phyloP scores from a whole-genome alignment of 345 rosid genomes.

The Fremontodendron californicum region DNA sequence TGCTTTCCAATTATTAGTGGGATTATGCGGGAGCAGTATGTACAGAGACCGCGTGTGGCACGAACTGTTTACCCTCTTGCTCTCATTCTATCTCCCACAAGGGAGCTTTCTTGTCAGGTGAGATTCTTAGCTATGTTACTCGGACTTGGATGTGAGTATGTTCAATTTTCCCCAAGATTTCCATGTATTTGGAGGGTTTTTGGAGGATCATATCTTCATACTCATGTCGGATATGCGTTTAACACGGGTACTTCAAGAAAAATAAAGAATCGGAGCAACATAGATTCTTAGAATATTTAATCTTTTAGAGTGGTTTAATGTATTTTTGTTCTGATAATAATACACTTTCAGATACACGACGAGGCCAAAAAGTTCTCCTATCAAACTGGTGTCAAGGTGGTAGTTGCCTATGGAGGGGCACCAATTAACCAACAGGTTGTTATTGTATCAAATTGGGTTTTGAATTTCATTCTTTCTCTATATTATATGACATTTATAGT shows the following conservation, averaged over 20 bases:
- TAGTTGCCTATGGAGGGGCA: constrained; percentile 98
- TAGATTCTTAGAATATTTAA: constrained; percentile 10
- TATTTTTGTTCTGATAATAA: constrained; percentile 1
- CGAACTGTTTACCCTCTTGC: constrained; percentile 89
- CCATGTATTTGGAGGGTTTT: no score
- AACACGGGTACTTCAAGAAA: no score
- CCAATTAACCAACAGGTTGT: constrained; percentile 86
- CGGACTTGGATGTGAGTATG: no score
- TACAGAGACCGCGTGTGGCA: constrained; percentile 80
- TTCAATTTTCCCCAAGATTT: no score
- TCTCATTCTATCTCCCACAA: constrained; percentile 93
- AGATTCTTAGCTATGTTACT: no score
- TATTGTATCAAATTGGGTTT: background rate
- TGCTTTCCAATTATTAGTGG: constrained; percentile 94
- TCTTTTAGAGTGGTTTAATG: background rate
- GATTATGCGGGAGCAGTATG: constrained; percentile 64
- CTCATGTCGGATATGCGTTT: no score
- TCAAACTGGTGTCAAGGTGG: constrained; percentile 97
- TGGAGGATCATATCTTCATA: no score
- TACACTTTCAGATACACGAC: constrained; percentile 73
- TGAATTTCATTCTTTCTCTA: background rate
- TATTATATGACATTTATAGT: background rate
- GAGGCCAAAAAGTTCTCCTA: constrained; percentile 93
- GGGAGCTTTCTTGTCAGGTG: constrained; percentile 97
- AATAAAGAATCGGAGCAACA: no score